Evolutionary conservation across 331 rosid species (phyloP).

Genomic region (Pyracantha coccinea): DNA sequence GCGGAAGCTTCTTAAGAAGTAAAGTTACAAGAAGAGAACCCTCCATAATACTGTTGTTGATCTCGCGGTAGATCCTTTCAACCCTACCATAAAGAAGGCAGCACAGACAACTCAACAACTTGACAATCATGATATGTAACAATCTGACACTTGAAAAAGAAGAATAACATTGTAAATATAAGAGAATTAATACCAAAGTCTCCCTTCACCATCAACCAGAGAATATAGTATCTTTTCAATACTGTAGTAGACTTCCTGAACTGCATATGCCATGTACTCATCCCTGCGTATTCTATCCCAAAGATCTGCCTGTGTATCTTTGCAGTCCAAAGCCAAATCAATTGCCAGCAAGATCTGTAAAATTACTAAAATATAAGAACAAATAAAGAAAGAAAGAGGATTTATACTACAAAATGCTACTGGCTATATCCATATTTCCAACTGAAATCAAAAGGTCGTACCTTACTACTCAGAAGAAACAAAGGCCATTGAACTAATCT

Average conservation of each 20-base stretch:
- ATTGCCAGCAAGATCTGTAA: constrained; percentile 80
- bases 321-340: constrained; percentile 91
- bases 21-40: constrained; percentile 71
- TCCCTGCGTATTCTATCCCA: constrained; percentile 87
- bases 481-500: constrained; percentile 97
- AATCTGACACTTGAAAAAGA: neutral
- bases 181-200: constrained; percentile 61
- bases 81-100: constrained; percentile 51
- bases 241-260: constrained; percentile 75
- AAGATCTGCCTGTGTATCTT: constrained; percentile 75
- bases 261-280: constrained; percentile 96
- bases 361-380: neutral
- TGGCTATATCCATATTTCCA: neutral
- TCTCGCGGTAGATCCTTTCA: constrained; percentile 80
- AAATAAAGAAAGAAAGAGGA: constrained; percentile 4
- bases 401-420: neutral
- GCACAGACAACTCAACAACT: neutral
- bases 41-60: constrained; percentile 59
- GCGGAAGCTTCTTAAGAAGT: constrained; percentile 56
- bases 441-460: constrained; percentile 14
- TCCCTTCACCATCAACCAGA: constrained; percentile 78
- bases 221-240: constrained; percentile 77
- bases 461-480: constrained; percentile 98
- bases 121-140: neutral
- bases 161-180: neutral